phyloP scores from a whole-genome alignment of 2,329 filamentous ascomycete genomes.

The Aspergillus flavus region DNA sequence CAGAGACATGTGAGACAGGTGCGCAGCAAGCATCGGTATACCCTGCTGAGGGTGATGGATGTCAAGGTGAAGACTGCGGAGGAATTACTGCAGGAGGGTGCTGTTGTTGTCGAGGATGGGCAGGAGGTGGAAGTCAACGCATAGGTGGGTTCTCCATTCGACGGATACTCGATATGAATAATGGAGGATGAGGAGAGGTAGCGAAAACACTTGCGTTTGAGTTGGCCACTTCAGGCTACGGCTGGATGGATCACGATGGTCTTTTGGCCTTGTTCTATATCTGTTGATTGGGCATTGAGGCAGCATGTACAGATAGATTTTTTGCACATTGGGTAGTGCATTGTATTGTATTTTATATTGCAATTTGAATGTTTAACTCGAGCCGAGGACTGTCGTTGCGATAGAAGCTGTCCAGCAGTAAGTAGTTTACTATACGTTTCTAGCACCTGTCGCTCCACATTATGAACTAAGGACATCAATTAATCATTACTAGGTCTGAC shows the following conservation, averaged over 20 bases:
- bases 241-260: conserved; percentile 6
- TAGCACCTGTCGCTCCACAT: background rate
- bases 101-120: conserved; percentile 36
- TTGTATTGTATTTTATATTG: conserved; percentile 38
- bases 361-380: conserved; percentile 15
- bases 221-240: background rate
- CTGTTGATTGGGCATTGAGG: conserved; percentile 26
- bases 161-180: background rate
- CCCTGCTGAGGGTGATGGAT: conserved; percentile 81
- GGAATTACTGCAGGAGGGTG: conserved; percentile 52
- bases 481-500: background rate
- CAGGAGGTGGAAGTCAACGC: conserved; percentile 29
- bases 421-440: background rate
- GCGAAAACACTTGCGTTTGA: background rate
- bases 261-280: conserved; percentile 16
- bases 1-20: conserved; percentile 69
- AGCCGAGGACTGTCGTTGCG: background rate
- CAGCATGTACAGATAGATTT: conserved; percentile 39
- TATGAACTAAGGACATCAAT: background rate
- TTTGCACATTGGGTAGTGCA: conserved; percentile 27
- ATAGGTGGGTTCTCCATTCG: conserved; percentile 14
- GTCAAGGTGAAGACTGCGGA: conserved; percentile 66
- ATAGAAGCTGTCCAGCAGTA: background rate
- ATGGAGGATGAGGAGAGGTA: background rate
- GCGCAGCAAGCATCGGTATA: conserved; percentile 88